phyloP scores from a whole-genome alignment of 2,329 filamentous ascomycete genomes.

The Domatiomyces catenatus region DNA sequence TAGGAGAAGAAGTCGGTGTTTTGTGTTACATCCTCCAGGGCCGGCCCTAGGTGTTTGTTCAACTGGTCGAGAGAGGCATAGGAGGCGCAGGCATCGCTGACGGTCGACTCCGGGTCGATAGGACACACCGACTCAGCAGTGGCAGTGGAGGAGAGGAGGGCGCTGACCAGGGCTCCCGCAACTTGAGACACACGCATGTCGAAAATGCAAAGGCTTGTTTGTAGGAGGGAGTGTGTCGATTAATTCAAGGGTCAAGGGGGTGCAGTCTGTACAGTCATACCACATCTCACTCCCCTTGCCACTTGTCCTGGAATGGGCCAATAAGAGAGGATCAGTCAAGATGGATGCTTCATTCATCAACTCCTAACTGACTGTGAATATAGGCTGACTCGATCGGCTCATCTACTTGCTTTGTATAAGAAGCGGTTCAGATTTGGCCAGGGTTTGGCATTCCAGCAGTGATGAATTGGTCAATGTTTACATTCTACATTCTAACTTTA shows the following conservation, averaged over 20 bases:
- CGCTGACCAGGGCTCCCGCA: conserved; percentile 4
- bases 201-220: not conserved
- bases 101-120: conserved; percentile 73
- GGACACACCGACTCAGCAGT: conserved; percentile 14
- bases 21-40: conserved; percentile 63
- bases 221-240: not conserved
- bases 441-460: no score
- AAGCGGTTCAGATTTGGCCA: no score
- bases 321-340: no score
- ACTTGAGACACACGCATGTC: not conserved
- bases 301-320: no score
- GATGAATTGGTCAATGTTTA: no score
- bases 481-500: no score
- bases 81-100: conserved; percentile 86
- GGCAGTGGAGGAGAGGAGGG: conserved; percentile 8
- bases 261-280: no score
- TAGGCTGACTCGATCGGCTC: no score
- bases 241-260: not conserved
- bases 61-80: conserved; percentile 78
- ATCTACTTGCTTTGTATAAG: no score
- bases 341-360: no score
- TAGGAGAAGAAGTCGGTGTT: conserved; percentile 96
- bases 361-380: no score
- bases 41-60: conserved; percentile 61
- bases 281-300: no score